Evolutionary conservation across 805 yeast genomes (phyloP).

Genomic region (Saturnispora bothae): DNA sequence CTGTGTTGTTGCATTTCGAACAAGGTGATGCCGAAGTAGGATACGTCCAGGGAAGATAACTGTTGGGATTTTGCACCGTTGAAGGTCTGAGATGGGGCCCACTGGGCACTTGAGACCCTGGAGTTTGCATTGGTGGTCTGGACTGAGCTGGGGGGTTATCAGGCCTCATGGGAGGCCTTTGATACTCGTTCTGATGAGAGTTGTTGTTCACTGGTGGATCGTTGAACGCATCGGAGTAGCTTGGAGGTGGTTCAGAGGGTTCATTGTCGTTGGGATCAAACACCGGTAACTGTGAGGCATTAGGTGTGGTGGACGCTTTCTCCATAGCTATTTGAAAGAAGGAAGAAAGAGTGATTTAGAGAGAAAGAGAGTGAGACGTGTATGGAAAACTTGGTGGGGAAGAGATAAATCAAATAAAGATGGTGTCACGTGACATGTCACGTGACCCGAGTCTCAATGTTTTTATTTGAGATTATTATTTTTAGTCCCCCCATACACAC

Average conservation of each 20-base stretch:
- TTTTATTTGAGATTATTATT: too few relatives aligned
- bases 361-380: too few relatives aligned
- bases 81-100: slow-evolving; percentile 7
- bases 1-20: slow-evolving; percentile 64
- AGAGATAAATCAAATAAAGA: too few relatives aligned
- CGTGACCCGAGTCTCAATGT: too few relatives aligned
- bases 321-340: background rate
- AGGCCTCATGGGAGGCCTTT: slow-evolving; percentile 3
- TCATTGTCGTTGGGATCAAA: slow-evolving; percentile 11
- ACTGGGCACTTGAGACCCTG: too few relatives aligned
- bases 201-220: slow-evolving; percentile 7
- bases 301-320: too few relatives aligned
- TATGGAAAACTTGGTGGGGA: too few relatives aligned
- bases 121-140: background rate
- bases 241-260: slow-evolving; percentile 31
- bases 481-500: too few relatives aligned
- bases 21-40: slow-evolving; percentile 50
- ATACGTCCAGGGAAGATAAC: slow-evolving; percentile 51
- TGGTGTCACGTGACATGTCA: too few relatives aligned
- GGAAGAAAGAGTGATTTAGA: too few relatives aligned
- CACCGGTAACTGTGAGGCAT: slow-evolving; percentile 8
- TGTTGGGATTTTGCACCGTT: slow-evolving; percentile 25
- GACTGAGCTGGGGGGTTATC: slow-evolving; percentile 1
- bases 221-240: slow-evolving; percentile 33
- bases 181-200: too few relatives aligned